These are phyloP conservation scores for Prasinococcaceae sp. DNA, from an alignment of 139 green algal genomes.

Conservation along the genomic window DNA sequence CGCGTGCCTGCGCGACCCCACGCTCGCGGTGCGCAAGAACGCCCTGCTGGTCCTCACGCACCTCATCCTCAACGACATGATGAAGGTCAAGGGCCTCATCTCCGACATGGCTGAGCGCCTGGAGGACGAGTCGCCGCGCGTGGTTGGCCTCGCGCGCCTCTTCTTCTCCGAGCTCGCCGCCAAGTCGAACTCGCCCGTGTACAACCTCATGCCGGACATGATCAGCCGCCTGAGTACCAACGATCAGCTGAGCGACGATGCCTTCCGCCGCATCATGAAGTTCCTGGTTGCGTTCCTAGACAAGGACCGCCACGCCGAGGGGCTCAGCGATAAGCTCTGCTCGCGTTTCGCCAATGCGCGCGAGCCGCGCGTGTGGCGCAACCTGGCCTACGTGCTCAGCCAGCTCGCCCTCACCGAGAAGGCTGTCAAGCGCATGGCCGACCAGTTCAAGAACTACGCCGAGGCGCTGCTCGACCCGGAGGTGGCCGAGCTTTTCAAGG, in stretches of 20 bases:
- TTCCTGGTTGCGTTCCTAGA: constrained; percentile 68
- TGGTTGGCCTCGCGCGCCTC: constrained; percentile 31
- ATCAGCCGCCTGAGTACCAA: constrained; percentile 41
- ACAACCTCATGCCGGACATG: constrained; percentile 89
- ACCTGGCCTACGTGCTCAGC: constrained; percentile 70
- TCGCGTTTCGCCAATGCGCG: background rate
- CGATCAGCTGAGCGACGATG: background rate
- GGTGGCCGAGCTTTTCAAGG: constrained; percentile 19
- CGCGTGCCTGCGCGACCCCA: constrained; percentile 36
- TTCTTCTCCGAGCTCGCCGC: constrained; percentile 71
- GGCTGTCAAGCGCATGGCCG: constrained; percentile 49
- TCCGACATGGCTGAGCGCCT: constrained; percentile 59
- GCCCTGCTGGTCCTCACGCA: constrained; percentile 78
- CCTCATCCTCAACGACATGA: constrained; percentile 91
- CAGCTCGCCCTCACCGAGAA: constrained; percentile 69
- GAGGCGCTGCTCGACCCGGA: constrained; percentile 49
- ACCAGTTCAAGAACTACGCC: constrained; percentile 60
- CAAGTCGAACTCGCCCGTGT: constrained; percentile 65
- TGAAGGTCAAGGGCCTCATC: constrained; percentile 90
- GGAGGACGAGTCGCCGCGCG: constrained; percentile 39
- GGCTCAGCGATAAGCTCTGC: constrained; percentile 58
- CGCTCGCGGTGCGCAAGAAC: constrained; percentile 43
- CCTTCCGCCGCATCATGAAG: constrained; percentile 21
- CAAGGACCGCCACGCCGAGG: constrained; percentile 63
- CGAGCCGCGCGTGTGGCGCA: constrained; percentile 34